Conservation (phyloP, 1,139 yeast species). For the Geotrichum histeridarum region DNA sequence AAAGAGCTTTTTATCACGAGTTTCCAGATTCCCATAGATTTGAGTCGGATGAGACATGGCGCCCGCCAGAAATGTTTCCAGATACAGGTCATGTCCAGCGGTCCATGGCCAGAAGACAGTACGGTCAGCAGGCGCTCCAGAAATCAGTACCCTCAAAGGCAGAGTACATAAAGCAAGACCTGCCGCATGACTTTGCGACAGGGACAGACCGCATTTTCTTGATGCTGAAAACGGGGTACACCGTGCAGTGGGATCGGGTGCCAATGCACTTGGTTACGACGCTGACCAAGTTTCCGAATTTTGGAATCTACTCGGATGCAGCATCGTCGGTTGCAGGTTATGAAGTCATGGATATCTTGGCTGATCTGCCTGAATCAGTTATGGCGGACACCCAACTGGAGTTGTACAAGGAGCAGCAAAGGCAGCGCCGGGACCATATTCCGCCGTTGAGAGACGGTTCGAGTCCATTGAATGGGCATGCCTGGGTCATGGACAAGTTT, state of each 20-base stretch:
- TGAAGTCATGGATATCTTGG: constrained; percentile 35
- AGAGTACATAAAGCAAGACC: constrained; percentile 24
- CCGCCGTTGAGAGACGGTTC: constrained; percentile 1
- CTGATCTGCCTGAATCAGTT: constrained; percentile 23
- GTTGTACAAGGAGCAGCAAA: constrained; percentile 15
- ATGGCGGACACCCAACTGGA: constrained; percentile 16
- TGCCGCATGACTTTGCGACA: constrained; percentile 28
- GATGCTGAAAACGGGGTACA: constrained; percentile 38
- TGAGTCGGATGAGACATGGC: constrained; percentile 33
- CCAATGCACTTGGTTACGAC: constrained; percentile 39
- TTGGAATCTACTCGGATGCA: constrained; percentile 37
- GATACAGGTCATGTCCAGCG: constrained; percentile 9
- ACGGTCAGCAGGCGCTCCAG: constrained; percentile 2
- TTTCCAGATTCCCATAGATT: constrained; percentile 31
- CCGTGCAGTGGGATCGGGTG: constrained; percentile 38
- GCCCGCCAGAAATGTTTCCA: constrained; percentile 29
- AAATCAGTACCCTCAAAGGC: constrained; percentile 7
- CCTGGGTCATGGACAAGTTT: constrained; percentile 39
- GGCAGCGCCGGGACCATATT: constrained; percentile 16
- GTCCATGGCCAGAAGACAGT: neutral
- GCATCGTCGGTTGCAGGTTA: constrained; percentile 35
- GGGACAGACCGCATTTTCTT: constrained; percentile 29
- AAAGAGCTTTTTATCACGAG: constrained; percentile 30
- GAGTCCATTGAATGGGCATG: constrained; percentile 22
- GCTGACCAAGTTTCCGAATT: constrained; percentile 35